phyloP scores from a whole-genome alignment of 1,284 basidiomycete species.

The Leccinum fuscescens region DNA sequence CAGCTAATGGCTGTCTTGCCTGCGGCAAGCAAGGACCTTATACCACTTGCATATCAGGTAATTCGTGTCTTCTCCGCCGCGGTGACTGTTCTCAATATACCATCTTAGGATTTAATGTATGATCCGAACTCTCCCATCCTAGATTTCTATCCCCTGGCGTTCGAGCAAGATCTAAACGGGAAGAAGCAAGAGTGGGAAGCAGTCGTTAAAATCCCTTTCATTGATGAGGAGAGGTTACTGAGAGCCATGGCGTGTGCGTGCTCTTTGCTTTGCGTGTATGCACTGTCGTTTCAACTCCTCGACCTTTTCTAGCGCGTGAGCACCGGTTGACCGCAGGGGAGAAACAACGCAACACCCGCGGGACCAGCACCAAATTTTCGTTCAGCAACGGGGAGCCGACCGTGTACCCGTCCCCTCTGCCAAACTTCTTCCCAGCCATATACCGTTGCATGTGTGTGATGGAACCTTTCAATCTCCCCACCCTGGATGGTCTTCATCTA shows the following conservation, averaged over 20 bases:
- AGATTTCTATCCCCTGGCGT: conserved; percentile 92
- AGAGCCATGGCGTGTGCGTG: conserved; percentile 73
- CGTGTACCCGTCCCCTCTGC: conserved; percentile 85
- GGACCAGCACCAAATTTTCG: conserved; percentile 78
- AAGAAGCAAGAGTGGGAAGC: conserved; percentile 99
- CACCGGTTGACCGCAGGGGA: conserved; percentile 80
- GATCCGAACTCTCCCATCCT: conserved; percentile 85
- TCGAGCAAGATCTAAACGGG: conserved; percentile 93
- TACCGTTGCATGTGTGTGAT: conserved; percentile 77
- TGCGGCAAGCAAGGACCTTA: conserved; percentile 82
- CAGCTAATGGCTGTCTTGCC: conserved; percentile 99
- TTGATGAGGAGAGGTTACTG: conserved; percentile 80
- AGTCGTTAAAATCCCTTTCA: conserved; percentile 98
- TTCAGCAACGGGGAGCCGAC: conserved; percentile 67
- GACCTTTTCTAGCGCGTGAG: conserved; percentile 56
- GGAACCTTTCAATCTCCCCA: conserved; percentile 85
- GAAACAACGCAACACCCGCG: conserved; percentile 72
- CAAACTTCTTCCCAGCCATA: conserved; percentile 94
- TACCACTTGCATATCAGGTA: conserved; percentile 84
- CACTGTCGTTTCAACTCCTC: neutral
- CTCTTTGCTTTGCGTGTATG: conserved; percentile 22
- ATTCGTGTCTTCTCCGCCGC: conserved; percentile 14
- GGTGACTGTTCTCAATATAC: conserved; percentile 3
- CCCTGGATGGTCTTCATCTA: conserved; percentile 82
- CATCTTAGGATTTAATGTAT: conserved; percentile 81